Conservation (phyloP, 805 yeast species). For the Hanseniaspora mollemarum region DNA sequence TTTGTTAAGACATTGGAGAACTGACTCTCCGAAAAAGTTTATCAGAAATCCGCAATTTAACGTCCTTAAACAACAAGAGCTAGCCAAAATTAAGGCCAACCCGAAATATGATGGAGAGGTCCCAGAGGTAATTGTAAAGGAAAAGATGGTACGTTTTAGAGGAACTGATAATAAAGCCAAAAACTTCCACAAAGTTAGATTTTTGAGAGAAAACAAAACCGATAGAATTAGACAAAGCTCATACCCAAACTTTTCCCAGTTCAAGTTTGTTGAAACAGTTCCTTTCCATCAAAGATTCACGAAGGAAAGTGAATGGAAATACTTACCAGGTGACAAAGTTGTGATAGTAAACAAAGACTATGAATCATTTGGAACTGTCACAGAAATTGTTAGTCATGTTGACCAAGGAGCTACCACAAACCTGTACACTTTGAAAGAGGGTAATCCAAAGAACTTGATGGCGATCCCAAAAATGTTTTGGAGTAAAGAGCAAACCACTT, state of each 20-base stretch:
- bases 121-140: background rate
- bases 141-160: background rate
- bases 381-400: constrained; percentile 18
- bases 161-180: background rate
- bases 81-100: background rate
- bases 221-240: background rate
- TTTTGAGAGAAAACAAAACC: background rate
- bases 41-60: constrained; percentile 17
- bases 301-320: constrained; percentile 44
- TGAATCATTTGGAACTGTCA: constrained; percentile 47
- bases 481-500: constrained; percentile 60
- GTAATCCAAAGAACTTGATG: constrained; percentile 50
- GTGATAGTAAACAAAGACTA: constrained; percentile 57
- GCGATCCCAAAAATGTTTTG: constrained; percentile 64
- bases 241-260: constrained; percentile 2
- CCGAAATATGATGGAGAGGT: background rate
- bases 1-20: constrained; percentile 16
- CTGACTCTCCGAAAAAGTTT: background rate
- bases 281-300: constrained; percentile 29
- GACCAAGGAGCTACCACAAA: constrained; percentile 51
- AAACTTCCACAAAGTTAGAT: background rate
- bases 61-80: constrained; percentile 19
- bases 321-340: constrained; percentile 66
- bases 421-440: constrained; percentile 52
- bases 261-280: constrained; percentile 24